Evolutionary conservation across 2,329 filamentous ascomycete genomes (phyloP).

Genomic region (Cordyceps fumosorosea): DNA sequence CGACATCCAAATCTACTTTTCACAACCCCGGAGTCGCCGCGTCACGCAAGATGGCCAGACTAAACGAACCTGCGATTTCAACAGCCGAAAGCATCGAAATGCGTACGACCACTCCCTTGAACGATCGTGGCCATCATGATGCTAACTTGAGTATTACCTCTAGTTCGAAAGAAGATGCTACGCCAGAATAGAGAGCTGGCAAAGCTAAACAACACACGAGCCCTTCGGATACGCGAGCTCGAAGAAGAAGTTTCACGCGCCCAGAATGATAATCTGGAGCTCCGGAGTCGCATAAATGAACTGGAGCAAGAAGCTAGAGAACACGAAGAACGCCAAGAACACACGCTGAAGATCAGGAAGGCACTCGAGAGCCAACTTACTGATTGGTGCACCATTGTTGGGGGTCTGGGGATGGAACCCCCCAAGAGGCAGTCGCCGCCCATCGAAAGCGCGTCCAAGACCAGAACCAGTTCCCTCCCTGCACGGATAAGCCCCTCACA

Average conservation of each 20-base stretch:
- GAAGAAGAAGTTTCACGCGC: conserved; percentile 70
- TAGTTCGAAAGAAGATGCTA: conserved; percentile 73
- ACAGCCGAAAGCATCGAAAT: conserved; percentile 61
- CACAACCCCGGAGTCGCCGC: not conserved
- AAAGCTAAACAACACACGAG: conserved; percentile 70
- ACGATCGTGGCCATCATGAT: not conserved
- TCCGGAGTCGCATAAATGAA: conserved; percentile 63
- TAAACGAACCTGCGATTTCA: conserved; percentile 67
- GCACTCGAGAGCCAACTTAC: conserved; percentile 66
- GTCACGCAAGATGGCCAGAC: conserved; percentile 61
- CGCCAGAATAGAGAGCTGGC: conserved; percentile 81
- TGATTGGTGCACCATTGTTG: conserved; percentile 63
- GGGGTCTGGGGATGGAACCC: conserved; percentile 56
- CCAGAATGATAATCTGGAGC: conserved; percentile 70
- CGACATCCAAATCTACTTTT: not conserved
- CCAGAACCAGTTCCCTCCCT: conserved; percentile 34
- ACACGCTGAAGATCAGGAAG: conserved; percentile 62
- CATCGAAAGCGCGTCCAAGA: conserved; percentile 34
- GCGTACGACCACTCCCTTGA: conserved; percentile 43
- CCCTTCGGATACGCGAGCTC: conserved; percentile 67
- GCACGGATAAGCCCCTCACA: conserved; percentile 43
- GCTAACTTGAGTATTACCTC: not conserved
- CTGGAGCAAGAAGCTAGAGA: conserved; percentile 62
- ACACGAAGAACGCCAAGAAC: conserved; percentile 52
- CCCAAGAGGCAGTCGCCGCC: conserved; percentile 42